Base-by-base conservation (phyloP, 768 basidiomycete species). In the Mrakia frigida region DNA sequence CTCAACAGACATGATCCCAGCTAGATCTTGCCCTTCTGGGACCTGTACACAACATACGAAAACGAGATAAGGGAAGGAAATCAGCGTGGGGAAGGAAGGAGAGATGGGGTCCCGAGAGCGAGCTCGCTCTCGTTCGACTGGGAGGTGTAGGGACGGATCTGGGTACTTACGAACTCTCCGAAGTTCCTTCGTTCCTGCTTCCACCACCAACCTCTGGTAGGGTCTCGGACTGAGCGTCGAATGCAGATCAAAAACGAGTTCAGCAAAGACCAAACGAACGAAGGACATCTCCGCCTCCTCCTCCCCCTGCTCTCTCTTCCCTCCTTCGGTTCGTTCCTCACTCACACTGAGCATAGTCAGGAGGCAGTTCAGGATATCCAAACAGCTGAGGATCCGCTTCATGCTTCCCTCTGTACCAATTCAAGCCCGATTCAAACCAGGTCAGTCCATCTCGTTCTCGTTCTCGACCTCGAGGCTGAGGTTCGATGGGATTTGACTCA, bases 361-460 rank as follows among this genome's bases (percentile, higher is more conserved):
- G 46, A 4, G 76, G 70, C 3, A 77, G 60, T 35, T 77, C 63
- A 16, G 76, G 71, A 65, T 77, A 77, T 52, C 76, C 76, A 28
- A 77, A 77, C 25, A 77, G 63, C 65, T 77, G 76, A n/a, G 76
- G 76, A 53, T 77, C 70, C 11, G 76, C 50, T 0, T 52, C 41
- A 33, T 72, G 7, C 10, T 37, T 28, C 31, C 31, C 46, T 53
- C n/a, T 37, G 14, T 18, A 46, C n/a, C 69, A 37, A 23, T 7
- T 1, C 16, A 23, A 72, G 52, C 50, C 16, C 16, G 16, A 5
- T 33, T 28, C 65, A 35, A 21, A 21, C 31, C 13, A 21, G 18
- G 31, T 31, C 52, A 13, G 25, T 53, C 52, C 25, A 33, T 52
- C 31, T n/a, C 69, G 10, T 28, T 10, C 53, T 35, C 31, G 31